phyloP scores from a whole-genome alignment of 2,329 filamentous ascomycete species.

The Ampelomyces quisqualis region DNA sequence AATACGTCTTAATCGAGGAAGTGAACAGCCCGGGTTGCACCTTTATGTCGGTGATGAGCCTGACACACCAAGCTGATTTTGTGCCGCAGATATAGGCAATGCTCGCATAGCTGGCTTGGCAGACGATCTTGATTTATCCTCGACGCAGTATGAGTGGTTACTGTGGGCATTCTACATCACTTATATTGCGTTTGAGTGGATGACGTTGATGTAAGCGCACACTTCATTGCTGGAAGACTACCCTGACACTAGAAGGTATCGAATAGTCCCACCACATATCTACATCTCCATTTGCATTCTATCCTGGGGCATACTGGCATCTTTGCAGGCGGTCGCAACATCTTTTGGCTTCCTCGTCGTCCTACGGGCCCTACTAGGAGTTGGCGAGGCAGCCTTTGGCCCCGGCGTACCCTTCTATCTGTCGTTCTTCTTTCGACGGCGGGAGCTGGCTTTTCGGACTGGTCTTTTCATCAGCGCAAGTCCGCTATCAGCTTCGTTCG shows the following conservation, averaged over 20 bases:
- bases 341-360: slow-evolving; percentile 59
- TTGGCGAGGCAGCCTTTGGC: slow-evolving; percentile 63
- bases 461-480: slow-evolving; percentile 82
- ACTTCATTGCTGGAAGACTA: too few relatives aligned
- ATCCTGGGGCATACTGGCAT: slow-evolving; percentile 77
- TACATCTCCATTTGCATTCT: slow-evolving; percentile 66
- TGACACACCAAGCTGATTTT: slow-evolving; percentile 8
- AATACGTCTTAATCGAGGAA: too few relatives aligned
- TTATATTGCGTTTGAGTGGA: slow-evolving; percentile 65
- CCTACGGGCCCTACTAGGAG: slow-evolving; percentile 59
- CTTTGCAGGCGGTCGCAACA: slow-evolving; percentile 60
- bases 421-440: slow-evolving; percentile 62
- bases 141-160: slow-evolving; percentile 61
- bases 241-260: slow-evolving; percentile 48
- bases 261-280: slow-evolving; percentile 60
- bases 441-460: slow-evolving; percentile 80
- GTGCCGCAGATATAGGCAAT: slow-evolving; percentile 58
- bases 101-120: slow-evolving; percentile 61
- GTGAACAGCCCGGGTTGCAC: too few relatives aligned
- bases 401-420: slow-evolving; percentile 66
- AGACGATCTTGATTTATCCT: slow-evolving; percentile 56
- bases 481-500: slow-evolving; percentile 65
- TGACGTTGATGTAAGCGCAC: slow-evolving; percentile 56
- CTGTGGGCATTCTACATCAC: slow-evolving; percentile 65
- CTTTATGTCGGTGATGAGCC: background rate